A percentile compares a stretch with the other conserved stretches of the same genome.
phyloP scores from a whole-genome alignment of 768 basidiomycete genomes.

The Crepidotus variabilis region DNA sequence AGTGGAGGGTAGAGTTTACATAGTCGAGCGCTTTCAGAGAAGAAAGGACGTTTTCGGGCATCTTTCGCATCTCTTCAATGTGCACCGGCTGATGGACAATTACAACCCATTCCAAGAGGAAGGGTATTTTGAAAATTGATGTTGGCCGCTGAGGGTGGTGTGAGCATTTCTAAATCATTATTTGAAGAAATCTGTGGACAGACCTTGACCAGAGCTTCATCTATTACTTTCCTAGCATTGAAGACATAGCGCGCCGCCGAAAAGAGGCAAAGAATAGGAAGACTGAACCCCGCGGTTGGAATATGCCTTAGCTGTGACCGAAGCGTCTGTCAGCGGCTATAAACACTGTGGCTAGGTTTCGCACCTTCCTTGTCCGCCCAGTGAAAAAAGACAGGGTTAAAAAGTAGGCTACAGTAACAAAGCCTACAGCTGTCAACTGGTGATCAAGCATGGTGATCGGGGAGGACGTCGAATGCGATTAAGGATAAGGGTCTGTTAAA shows the following conservation, averaged over 20 bases:
- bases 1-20: constrained; percentile 20
- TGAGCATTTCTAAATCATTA: background rate
- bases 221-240: constrained; percentile 20
- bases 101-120: constrained; percentile 30
- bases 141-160: constrained; percentile 1
- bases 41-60: constrained; percentile 35
- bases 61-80: constrained; percentile 37
- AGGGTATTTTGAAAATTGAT: constrained; percentile 4
- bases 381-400: background rate
- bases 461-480: background rate
- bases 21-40: constrained; percentile 27
- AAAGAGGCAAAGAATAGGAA: constrained; percentile 27
- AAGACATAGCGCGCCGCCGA: constrained; percentile 22
- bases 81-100: constrained; percentile 27
- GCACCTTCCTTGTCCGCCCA: background rate
- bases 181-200: constrained; percentile 5
- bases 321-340: background rate
- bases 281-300: constrained; percentile 33
- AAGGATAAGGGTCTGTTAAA: background rate
- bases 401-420: background rate
- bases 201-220: constrained; percentile 36
- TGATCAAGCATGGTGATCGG: background rate
- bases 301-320: constrained; percentile 20
- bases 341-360: no score
- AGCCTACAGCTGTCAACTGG: background rate